phyloP scores from a whole-genome alignment of 208 protist genomes.

The Blastocrithidia nonstop region DNA sequence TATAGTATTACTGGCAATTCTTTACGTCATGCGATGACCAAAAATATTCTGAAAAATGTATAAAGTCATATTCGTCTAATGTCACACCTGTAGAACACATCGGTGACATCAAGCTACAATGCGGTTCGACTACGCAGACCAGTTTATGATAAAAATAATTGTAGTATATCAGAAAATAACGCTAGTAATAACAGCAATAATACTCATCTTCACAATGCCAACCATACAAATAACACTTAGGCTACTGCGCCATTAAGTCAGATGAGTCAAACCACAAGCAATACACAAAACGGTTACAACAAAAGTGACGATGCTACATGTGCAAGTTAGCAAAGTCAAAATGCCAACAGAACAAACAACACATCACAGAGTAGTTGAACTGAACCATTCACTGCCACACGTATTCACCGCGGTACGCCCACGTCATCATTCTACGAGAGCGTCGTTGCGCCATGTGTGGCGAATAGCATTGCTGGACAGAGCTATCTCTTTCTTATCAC shows the following conservation, averaged over 20 bases:
- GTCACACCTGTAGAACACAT: conserved; percentile 53
- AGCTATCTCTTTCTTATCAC: conserved; percentile 72
- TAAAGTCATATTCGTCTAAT: conserved; percentile 72
- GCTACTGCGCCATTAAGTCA: background rate
- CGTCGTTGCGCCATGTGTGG: conserved; percentile 65
- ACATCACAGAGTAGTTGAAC: conserved; percentile 5
- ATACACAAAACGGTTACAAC: background rate
- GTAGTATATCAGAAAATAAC: too few relatives aligned
- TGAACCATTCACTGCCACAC: conserved; percentile 24
- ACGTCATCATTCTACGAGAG: conserved; percentile 61
- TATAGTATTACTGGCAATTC: too few relatives aligned
- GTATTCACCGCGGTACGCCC: conserved; percentile 54
- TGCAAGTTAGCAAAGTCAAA: background rate
- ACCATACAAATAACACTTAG: background rate
- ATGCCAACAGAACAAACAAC: background rate
- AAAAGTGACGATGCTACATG: background rate
- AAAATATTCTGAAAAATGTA: conserved; percentile 67
- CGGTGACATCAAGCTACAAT: conserved; percentile 56
- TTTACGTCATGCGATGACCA: too few relatives aligned
- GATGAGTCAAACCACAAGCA: background rate
- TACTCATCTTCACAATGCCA: conserved; percentile 1
- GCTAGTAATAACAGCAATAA: too few relatives aligned
- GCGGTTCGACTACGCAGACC: conserved; percentile 37
- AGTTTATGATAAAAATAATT: too few relatives aligned
- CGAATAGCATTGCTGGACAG: conserved; percentile 60